Base-by-base conservation (phyloP, 1,284 basidiomycete species). In the Rhodotorula sp. region DNA sequence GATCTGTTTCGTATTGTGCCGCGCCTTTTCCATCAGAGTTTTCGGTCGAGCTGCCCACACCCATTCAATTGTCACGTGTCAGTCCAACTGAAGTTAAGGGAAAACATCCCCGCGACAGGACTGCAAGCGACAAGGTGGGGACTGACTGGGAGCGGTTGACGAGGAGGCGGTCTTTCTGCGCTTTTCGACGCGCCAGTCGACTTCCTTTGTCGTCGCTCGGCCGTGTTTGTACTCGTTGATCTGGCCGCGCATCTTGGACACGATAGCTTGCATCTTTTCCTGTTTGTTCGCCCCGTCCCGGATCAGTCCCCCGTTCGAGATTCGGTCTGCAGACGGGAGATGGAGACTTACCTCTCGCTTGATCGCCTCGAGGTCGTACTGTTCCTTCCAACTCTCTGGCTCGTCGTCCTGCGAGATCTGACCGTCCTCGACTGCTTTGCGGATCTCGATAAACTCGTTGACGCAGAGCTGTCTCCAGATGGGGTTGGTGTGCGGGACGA, bases 351-450 rank as follows among this genome's bases (percentile, higher is more conserved):
- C 70, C 60, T 70, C 66, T 12, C 70, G 67, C 51, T 64, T 68
- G n/a, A 54, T 29, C 29, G 68, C 65, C 37, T 75, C 71, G 15
- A 55, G 58, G 6, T 20, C 33, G 56, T 73, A 68, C 33, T 63
- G 46, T 3, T 60, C 61, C 10, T 60, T 45, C 73, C 73, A 75
- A 37, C 59, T 61, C 24, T 5, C 44, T 3, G 64, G 71, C 37
- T 65, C 56, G 20, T 67, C 58, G 4, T 63, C 22, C 0, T 33
- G 7, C 6, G 42, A 26, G n/a, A 73, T 14, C 4, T 42, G 53
- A 3, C 62, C 68, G n/a, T 75, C 73, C 56, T 75, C 73, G 66
- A 75, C 69, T 2, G 46, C 60, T n/a, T 71, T 75, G 4, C 69
- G 45, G 2, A 75, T 56, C 22, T 68, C 63, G 58, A 73, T 56